These are phyloP conservation scores for Linum usitatissimum DNA, from an alignment of 345 rosid genomes.

Conservation along the genomic window DNA sequence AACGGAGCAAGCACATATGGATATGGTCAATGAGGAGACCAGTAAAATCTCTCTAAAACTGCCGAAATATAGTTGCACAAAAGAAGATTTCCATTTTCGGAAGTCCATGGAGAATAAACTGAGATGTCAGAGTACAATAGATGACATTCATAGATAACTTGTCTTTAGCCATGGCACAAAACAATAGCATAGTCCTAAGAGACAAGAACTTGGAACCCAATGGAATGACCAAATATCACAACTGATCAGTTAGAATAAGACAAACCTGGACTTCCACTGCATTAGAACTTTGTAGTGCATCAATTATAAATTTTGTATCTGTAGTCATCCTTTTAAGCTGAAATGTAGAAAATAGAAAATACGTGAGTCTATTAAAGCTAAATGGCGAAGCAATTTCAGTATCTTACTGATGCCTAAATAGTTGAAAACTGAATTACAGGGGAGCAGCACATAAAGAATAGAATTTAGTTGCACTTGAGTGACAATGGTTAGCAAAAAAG, in stretches of 20 bases:
- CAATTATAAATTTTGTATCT: slow-evolving; percentile 59
- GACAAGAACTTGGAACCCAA: neutral
- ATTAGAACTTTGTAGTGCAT: slow-evolving; percentile 59
- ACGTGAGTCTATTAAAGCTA: neutral
- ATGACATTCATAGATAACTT: neutral
- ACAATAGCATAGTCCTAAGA: neutral
- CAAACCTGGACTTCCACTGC: slow-evolving; percentile 75
- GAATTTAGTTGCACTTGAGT: neutral
- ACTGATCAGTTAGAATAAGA: slow-evolving; percentile 9
- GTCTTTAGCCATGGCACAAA: neutral
- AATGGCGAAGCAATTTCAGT: neutral
- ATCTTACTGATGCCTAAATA: neutral
- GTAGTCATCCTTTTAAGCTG: slow-evolving; percentile 85
- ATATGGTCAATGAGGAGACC: neutral
- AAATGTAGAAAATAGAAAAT: slow-evolving; percentile 12
- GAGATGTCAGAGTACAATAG: neutral
- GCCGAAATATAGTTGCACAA: neutral
- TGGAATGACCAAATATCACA: neutral
- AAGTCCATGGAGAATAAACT: neutral
- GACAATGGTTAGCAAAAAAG: neutral
- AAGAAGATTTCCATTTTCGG: neutral
- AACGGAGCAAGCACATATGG: neutral
- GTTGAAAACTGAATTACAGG: neutral
- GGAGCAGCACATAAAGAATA: neutral
- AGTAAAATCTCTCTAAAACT: neutral